Percentiles rank a stretch among this genome's conserved stretches.
phyloP scores from a whole-genome alignment of 2,329 filamentous ascomycete species.

The Hyphodiscus sp. region DNA sequence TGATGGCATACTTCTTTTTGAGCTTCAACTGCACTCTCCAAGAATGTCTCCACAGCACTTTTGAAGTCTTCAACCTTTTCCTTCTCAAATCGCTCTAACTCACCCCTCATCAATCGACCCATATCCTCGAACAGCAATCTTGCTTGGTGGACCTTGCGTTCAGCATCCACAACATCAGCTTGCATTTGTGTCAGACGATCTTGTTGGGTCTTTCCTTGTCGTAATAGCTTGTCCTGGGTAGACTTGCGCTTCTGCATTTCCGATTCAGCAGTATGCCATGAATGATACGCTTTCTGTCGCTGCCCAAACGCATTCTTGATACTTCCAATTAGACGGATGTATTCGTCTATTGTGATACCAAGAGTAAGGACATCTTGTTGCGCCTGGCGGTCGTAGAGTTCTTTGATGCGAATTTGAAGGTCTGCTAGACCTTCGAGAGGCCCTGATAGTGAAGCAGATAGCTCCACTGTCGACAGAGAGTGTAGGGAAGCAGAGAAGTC shows the following conservation, averaged over 20 bases:
- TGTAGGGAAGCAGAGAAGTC: slow-evolving; percentile 94
- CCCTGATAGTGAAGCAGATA: slow-evolving; percentile 80
- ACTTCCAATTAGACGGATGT: slow-evolving; percentile 90
- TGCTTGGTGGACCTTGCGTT: slow-evolving; percentile 86
- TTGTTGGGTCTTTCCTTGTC: slow-evolving; percentile 92
- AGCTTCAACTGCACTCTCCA: slow-evolving; percentile 94
- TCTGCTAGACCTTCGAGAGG: slow-evolving; percentile 90
- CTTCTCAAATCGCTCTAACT: slow-evolving; percentile 88
- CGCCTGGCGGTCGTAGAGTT: slow-evolving; percentile 93
- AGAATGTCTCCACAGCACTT: slow-evolving; percentile 92
- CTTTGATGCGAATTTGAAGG: slow-evolving; percentile 85
- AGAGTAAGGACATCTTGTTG: slow-evolving; percentile 95
- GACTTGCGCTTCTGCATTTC: slow-evolving; percentile 86
- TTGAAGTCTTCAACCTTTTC: slow-evolving; percentile 99
- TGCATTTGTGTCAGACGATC: slow-evolving; percentile 88
- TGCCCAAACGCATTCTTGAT: slow-evolving; percentile 91
- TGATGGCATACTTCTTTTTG: slow-evolving; percentile 78
- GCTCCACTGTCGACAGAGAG: slow-evolving; percentile 83
- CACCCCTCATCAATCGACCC: slow-evolving; percentile 83
- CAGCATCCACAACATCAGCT: slow-evolving; percentile 90
- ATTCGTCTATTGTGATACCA: slow-evolving; percentile 96
- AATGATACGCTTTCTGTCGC: slow-evolving; percentile 90
- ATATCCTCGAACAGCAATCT: slow-evolving; percentile 93
- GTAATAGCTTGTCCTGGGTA: slow-evolving; percentile 87
- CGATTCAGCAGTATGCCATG: slow-evolving; percentile 86